A percentile compares a stretch with the other conserved stretches of the same genome.
Evolutionary conservation across 768 basidiomycete species (phyloP).

Genomic region (Lactarius evosmus): DNA sequence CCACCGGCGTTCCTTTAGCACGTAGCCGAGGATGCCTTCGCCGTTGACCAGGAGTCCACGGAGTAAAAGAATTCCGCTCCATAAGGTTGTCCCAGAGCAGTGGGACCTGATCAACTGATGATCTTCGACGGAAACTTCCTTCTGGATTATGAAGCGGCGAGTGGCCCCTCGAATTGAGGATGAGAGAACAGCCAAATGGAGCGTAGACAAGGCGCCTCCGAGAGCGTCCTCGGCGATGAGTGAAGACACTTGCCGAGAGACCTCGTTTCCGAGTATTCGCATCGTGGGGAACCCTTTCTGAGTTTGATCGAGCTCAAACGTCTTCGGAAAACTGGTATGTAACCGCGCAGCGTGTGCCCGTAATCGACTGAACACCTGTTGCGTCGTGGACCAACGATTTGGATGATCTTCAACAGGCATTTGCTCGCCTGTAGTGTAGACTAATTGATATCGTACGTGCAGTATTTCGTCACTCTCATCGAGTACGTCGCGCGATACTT

Average conservation of each 20-base stretch:
- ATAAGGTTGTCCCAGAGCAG: conserved; percentile 26
- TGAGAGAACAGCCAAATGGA: conserved; percentile 3
- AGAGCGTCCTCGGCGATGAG: conserved; percentile 8
- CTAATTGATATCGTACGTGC: conserved; percentile 45
- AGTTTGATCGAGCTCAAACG: not conserved
- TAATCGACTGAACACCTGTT: conserved; percentile 41
- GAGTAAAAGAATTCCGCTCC: conserved; percentile 42
- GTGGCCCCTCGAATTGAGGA: not conserved
- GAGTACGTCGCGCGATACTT: conserved; percentile 18
- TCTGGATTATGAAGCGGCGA: conserved; percentile 7
- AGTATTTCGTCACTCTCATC: conserved; percentile 38
- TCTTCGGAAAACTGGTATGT: not conserved
- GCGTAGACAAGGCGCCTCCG: not conserved
- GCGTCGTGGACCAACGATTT: conserved; percentile 42
- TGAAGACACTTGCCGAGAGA: not conserved
- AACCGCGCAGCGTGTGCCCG: conserved; percentile 20
- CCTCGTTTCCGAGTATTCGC: not conserved
- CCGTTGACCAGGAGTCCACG: conserved; percentile 42
- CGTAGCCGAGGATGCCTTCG: conserved; percentile 39
- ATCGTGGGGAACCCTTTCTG: conserved; percentile 11
- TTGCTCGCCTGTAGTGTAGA: conserved; percentile 45
- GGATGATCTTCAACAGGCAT: conserved; percentile 40
- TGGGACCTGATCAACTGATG: not conserved
- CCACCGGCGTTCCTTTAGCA: conserved; percentile 43
- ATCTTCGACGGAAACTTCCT: not conserved